These are phyloP conservation scores for Suhomyces sp. DNA, from an alignment of 805 yeast species.

Conservation along the genomic window DNA sequence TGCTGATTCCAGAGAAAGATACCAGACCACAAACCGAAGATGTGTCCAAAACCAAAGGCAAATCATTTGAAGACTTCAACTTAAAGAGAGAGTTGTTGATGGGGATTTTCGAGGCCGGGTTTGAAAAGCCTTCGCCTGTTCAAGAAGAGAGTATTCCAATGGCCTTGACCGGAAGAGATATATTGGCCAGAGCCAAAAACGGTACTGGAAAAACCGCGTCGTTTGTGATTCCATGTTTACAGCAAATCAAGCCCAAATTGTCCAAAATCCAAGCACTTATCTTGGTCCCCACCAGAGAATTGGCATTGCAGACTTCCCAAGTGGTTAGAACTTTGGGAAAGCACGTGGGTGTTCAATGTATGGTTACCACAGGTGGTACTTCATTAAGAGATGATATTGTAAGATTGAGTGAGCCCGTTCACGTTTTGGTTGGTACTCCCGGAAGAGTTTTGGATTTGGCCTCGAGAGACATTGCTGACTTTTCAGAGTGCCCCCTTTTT, in stretches of 20 bases:
- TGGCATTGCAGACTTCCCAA: slow-evolving; percentile 96
- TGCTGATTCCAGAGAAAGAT: slow-evolving; percentile 80
- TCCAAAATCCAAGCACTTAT: slow-evolving; percentile 88
- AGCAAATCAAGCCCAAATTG: slow-evolving; percentile 79
- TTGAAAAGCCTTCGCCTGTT: slow-evolving; percentile 96
- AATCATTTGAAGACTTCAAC: slow-evolving; percentile 86
- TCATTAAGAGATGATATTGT: slow-evolving; percentile 89
- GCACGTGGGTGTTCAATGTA: slow-evolving; percentile 86
- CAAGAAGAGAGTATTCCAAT: slow-evolving; percentile 97
- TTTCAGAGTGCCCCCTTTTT: slow-evolving; percentile 80
- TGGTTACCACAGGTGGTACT: slow-evolving; percentile 99
- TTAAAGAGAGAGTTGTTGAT: slow-evolving; percentile 89
- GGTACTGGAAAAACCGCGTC: slow-evolving; percentile 99
- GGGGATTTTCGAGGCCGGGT: slow-evolving; percentile 99
- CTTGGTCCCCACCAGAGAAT: slow-evolving; percentile 95
- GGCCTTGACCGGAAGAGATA: slow-evolving; percentile 92
- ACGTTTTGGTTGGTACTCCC: slow-evolving; percentile 94
- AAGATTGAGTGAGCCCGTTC: slow-evolving; percentile 90
- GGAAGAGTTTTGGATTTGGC: slow-evolving; percentile 96
- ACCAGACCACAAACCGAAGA: slow-evolving; percentile 97
- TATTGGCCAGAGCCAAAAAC: slow-evolving; percentile 95
- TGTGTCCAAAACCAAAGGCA: slow-evolving; percentile 87
- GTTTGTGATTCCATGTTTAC: slow-evolving; percentile 89
- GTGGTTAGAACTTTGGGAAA: slow-evolving; percentile 95
- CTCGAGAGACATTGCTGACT: slow-evolving; percentile 79